These are phyloP conservation scores for Fusarium nurragi DNA, from an alignment of 2,329 filamentous ascomycete genomes.

Conservation along the genomic window DNA sequence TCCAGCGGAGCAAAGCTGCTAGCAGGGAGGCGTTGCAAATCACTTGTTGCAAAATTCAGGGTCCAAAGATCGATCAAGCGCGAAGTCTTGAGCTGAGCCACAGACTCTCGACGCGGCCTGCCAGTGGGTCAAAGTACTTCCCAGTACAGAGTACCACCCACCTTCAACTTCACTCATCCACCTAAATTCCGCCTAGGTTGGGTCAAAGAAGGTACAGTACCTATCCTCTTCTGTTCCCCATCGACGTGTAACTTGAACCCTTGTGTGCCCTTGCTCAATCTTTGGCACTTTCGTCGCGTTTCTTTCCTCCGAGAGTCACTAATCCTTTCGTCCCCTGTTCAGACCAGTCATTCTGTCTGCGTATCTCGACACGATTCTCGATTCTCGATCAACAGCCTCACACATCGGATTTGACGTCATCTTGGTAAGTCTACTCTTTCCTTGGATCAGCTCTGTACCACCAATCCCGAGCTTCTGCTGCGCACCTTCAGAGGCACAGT, in stretches of 20 bases:
- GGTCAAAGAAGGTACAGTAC: constrained; percentile 19
- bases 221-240: constrained; percentile 2
- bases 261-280: neutral
- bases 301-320: neutral
- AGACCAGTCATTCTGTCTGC: constrained; percentile 11
- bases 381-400: constrained; percentile 11
- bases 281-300: constrained; percentile 3
- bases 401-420: constrained; percentile 41
- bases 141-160: constrained; percentile 26
- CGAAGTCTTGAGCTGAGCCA: constrained; percentile 41
- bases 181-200: constrained; percentile 3
- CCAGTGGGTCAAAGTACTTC: constrained; percentile 25
- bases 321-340: constrained; percentile 1
- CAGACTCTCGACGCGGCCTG: constrained; percentile 38
- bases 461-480: constrained; percentile 19
- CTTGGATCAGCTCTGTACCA: constrained; percentile 22
- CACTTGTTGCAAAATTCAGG: constrained; percentile 5
- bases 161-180: constrained; percentile 27
- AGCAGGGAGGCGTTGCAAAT: neutral
- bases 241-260: neutral
- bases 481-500: constrained; percentile 11
- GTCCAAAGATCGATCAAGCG: constrained; percentile 8
- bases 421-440: constrained; percentile 35
- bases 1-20: neutral
- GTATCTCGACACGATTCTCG: neutral